A percentile compares a stretch with the other conserved stretches of the same genome.
Evolutionary conservation across 2,329 filamentous ascomycete genomes (phyloP).

Genomic region (Harringtonia lauricola): DNA sequence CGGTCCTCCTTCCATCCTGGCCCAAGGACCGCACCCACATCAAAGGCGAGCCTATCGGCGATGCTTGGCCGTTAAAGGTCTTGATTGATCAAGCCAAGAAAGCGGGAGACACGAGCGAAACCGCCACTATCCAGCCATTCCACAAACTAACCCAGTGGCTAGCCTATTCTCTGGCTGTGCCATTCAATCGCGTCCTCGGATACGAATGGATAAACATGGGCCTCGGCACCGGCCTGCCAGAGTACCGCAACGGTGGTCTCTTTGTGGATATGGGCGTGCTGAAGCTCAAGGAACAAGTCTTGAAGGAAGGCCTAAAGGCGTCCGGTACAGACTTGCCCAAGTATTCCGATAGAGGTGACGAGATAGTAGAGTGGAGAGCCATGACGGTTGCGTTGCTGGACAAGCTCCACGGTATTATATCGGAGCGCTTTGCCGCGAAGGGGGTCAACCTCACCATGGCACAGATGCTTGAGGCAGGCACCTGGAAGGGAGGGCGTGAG

Average conservation of each 20-base stretch:
- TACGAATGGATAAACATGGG: constrained; percentile 74
- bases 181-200: constrained; percentile 45
- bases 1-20: constrained; percentile 35
- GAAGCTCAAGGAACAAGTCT: constrained; percentile 38
- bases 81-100: constrained; percentile 46
- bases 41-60: constrained; percentile 30
- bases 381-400: constrained; percentile 45
- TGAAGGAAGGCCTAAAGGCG: constrained; percentile 10
- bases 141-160: constrained; percentile 89
- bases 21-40: constrained; percentile 39
- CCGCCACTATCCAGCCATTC: constrained; percentile 61
- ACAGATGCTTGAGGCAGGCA: constrained; percentile 41
- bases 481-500: constrained; percentile 61
- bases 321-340: constrained; percentile 33
- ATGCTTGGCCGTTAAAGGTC: constrained; percentile 36
- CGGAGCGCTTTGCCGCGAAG: constrained; percentile 21
- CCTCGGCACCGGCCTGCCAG: constrained; percentile 75
- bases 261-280: constrained; percentile 77
- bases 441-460: constrained; percentile 30
- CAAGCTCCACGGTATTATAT: constrained; percentile 31
- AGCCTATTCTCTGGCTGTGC: constrained; percentile 62
- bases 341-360: constrained; percentile 39
- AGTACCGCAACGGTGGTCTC: constrained; percentile 86
- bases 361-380: constrained; percentile 48
- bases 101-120: neutral